These are phyloP conservation scores for Aphanomyces euteiches DNA, from an alignment of 352 stramenopile species.

Conservation along the genomic window DNA sequence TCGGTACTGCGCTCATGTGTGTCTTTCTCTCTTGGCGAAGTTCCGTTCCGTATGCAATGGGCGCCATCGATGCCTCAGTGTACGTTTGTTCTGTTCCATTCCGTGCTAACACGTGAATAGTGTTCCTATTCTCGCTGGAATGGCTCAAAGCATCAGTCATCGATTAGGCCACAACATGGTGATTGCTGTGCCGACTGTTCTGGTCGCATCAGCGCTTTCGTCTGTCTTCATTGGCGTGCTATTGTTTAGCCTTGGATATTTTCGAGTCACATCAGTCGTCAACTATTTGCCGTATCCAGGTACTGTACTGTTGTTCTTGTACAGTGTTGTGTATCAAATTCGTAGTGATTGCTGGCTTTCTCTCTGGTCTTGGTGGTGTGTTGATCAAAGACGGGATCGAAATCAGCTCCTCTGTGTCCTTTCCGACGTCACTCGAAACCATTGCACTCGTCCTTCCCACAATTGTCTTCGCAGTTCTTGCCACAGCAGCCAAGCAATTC, in stretches of 20 bases:
- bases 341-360: conserved; percentile 67
- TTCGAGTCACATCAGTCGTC: conserved; percentile 67
- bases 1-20: conserved; percentile 66
- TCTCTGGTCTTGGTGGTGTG: conserved; percentile 72
- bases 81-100: conserved; percentile 34
- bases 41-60: conserved; percentile 65
- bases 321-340: background rate
- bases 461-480: conserved; percentile 53
- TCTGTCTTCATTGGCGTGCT: conserved; percentile 58
- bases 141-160: conserved; percentile 62
- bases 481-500: conserved; percentile 53
- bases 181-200: conserved; percentile 57
- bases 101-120: conserved; percentile 29
- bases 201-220: conserved; percentile 68
- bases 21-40: conserved; percentile 73
- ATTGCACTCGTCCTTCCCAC: conserved; percentile 49
- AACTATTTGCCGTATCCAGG: conserved; percentile 83
- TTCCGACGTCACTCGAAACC: conserved; percentile 33
- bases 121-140: conserved; percentile 66
- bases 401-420: conserved; percentile 60
- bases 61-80: conserved; percentile 77
- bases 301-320: conserved; percentile 16
- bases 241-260: conserved; percentile 65
- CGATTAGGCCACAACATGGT: conserved; percentile 59
- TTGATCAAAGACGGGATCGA: conserved; percentile 78